Conservation (phyloP, 2,329 filamentous ascomycete species). For the Ophiostoma pallidulum region DNA sequence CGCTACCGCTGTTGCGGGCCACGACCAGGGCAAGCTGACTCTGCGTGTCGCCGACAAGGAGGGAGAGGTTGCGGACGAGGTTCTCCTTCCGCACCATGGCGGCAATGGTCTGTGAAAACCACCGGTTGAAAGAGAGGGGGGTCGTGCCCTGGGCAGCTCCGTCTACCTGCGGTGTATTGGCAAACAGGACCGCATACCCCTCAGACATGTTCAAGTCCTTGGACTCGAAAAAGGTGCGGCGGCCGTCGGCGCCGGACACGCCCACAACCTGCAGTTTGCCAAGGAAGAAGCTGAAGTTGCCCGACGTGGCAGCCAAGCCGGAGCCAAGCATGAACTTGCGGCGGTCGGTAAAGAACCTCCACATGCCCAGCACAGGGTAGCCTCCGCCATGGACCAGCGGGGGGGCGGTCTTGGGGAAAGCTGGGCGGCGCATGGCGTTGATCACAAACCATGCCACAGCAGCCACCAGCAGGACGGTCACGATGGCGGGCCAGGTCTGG, state of each 20-base stretch:
- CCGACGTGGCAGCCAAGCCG: slow-evolving; percentile 23
- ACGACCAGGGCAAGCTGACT: slow-evolving; percentile 29
- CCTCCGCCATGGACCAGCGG: slow-evolving; percentile 1
- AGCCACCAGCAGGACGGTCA: slow-evolving; percentile 16
- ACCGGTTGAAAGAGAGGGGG: slow-evolving; percentile 17
- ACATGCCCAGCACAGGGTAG: slow-evolving; percentile 34
- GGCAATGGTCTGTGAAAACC: slow-evolving; percentile 25
- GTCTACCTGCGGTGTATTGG: slow-evolving; percentile 21
- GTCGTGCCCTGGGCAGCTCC: background rate
- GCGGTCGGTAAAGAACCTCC: slow-evolving; percentile 37
- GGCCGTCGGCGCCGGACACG: slow-evolving; percentile 32
- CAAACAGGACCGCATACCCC: slow-evolving; percentile 28
- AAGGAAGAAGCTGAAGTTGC: slow-evolving; percentile 41
- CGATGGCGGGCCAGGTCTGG: slow-evolving; percentile 16
- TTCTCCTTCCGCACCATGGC: slow-evolving; percentile 29
- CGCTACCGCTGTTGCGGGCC: slow-evolving; percentile 17
- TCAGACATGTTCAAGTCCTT: slow-evolving; percentile 34
- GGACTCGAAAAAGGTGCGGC: slow-evolving; percentile 37
- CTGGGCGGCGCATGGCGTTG: background rate
- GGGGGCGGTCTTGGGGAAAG: slow-evolving; percentile 10
- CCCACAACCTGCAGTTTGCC: slow-evolving; percentile 37
- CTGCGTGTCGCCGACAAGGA: slow-evolving; percentile 34
- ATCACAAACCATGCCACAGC: background rate
- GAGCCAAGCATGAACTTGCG: slow-evolving; percentile 34
- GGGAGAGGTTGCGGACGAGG: slow-evolving; percentile 29